Base-by-base conservation (phyloP, 129 eudicot genomes). In the Helichrysum umbraculigerum region DNA sequence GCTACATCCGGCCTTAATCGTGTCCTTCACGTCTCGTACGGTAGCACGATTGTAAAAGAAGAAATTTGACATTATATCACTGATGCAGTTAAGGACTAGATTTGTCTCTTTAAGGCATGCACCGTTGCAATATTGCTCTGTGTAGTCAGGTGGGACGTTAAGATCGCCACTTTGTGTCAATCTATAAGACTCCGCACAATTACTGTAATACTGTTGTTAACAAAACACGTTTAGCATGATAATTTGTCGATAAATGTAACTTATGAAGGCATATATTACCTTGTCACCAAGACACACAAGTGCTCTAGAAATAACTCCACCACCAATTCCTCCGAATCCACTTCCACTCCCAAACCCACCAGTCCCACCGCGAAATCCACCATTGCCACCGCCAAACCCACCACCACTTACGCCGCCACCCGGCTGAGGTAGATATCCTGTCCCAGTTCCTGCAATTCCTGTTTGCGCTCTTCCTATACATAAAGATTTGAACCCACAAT, bases 61-160 rank as follows among this genome's bases (percentile, higher is more conserved):
- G 75, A 92, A 92, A 79, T 76, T 82, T 14, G 82, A 81, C 61
- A 89, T 34, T 30, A 87, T 73, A 19, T 77, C 83, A 16, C 81
- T 83, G 0, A 92, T 73, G 47, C 98, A 92, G n/a, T 76, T 64
- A 30, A 92, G 93, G 25, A 84, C 93, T 1, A 79, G 96, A 71
- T 87, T 30, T 21, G 96, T 92, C 79, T 92, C 98, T 14, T 70
- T 63, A 15, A 87, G 56, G 70, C 98, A 92, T 10, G 96, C 89
- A 22, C 98, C 96, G 0, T 65, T 28, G 75, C 98, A 92, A 75
- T 79, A 92, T 44, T 89, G 86, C n/a, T 92, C 88, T 0, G 85
- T 82, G 68, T 84, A 78, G 30, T 84, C 89, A 0, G 78, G 87
- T 29, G 88, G 89, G 42, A 92, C 88, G 47, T 89, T 51, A 14